Evolutionary conservation across 202 grass and related monocot genomes (phyloP).

Genomic region (Schoenoplectus tabernaemontani): DNA sequence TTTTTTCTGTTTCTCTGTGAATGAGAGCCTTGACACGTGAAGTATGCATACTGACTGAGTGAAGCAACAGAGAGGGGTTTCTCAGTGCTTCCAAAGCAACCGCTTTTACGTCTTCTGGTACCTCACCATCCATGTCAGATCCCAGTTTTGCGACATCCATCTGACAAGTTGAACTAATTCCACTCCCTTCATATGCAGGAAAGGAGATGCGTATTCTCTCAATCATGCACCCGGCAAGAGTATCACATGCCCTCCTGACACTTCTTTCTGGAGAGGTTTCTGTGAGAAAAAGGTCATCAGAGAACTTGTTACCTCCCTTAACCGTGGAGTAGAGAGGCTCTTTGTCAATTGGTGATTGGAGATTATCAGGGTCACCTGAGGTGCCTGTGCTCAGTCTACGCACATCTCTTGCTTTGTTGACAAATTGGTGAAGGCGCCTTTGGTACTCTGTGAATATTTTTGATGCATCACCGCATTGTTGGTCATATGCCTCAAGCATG

Average conservation of each 20-base stretch:
- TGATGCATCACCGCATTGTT: slow-evolving; percentile 85
- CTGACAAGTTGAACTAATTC: slow-evolving; percentile 78
- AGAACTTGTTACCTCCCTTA: slow-evolving; percentile 51
- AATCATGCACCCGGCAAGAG: slow-evolving; percentile 61
- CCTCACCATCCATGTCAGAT: slow-evolving; percentile 81
- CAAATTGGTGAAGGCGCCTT: slow-evolving; percentile 71
- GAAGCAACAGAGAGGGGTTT: slow-evolving; percentile 69
- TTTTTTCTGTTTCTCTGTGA: slow-evolving; percentile 91
- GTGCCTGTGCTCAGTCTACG: slow-evolving; percentile 52
- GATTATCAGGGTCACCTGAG: slow-evolving; percentile 43
- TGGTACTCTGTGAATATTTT: slow-evolving; percentile 97
- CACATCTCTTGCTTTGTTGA: slow-evolving; percentile 89
- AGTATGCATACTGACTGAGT: slow-evolving; percentile 69
- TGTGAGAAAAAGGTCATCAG: slow-evolving; percentile 56
- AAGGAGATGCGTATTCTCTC: slow-evolving; percentile 76
- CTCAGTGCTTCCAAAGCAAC: slow-evolving; percentile 73
- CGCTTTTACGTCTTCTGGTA: slow-evolving; percentile 70
- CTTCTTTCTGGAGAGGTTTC: slow-evolving; percentile 73
- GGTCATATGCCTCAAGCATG: slow-evolving; percentile 85
- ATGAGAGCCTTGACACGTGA: slow-evolving; percentile 59
- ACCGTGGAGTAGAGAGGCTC: slow-evolving; percentile 66
- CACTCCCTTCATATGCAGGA: slow-evolving; percentile 85
- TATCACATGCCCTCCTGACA: slow-evolving; percentile 78
- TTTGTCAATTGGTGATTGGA: slow-evolving; percentile 50
- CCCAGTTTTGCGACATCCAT: slow-evolving; percentile 69